Base-by-base conservation (phyloP, 345 rosid species). In the Sonneratia alba region DNA sequence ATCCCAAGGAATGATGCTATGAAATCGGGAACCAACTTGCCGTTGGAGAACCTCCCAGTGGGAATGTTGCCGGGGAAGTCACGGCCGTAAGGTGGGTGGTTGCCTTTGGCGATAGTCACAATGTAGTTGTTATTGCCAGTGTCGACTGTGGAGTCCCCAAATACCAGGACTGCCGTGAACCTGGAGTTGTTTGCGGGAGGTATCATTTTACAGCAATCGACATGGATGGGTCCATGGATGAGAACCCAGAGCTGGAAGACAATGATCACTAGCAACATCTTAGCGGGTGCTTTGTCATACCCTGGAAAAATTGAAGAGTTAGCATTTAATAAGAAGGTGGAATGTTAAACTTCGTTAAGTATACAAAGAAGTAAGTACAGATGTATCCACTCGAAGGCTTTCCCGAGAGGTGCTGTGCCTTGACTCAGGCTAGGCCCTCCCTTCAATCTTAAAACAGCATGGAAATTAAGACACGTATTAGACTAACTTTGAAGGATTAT, bases 11-110 rank as follows among this genome's bases (percentile, higher is more conserved):
- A 11, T 0, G 72, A 71, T 13, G 87, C 88, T 7, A 80, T 16
- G n/a, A 88, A 36, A 71, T 88, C 92, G 3, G 92, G 76, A 43
- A 80, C 48, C 24, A 82, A 77, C 73, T 79, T 77, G 2, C 89
- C 91, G 40, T 82, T 78, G 0, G 87, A 82, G 56, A 83, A 85
- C 73, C 89, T 84, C 11, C 87, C 89, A 0, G 86, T 82, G 12
- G 89, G 84, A 42, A 61, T 15, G 3, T 59, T 73, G 16, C 66
- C 76, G 4, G 82, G 79, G 37, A 77, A 84, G 48, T 84, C 77
- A 38, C 70, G 77, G 67, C 92, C 89, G 24, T 84, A 86, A 0
- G 92, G 92, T 0, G 11, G 40, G 65, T 76, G 77, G 68, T 84
- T 70, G 48, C 74, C 77, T 71, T 40, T 84, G 27, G 74, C 13